Conservation (phyloP, 208 protist genomes). For the Leishmania tropica region DNA sequence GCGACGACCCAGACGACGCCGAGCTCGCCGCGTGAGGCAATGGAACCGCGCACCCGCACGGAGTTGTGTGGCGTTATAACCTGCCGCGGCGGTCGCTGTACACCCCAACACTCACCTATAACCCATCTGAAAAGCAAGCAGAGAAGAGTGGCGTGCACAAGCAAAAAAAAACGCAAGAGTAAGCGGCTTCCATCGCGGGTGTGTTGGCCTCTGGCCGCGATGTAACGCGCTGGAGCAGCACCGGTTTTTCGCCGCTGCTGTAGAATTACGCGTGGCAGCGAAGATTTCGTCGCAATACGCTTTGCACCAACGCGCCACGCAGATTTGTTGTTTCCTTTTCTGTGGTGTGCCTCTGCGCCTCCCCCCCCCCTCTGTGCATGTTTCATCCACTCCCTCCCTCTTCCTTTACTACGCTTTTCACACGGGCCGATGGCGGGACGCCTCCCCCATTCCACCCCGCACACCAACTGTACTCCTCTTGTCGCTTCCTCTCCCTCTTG, state of each 20-base stretch:
- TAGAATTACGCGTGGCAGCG: background rate
- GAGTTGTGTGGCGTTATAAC: background rate
- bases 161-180: background rate
- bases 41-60: background rate
- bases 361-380: background rate
- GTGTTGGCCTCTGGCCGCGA: background rate
- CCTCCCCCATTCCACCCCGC: background rate
- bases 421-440: background rate
- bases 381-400: too few species aligned
- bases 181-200: background rate
- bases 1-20: conserved; percentile 72
- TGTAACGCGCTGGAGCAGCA: background rate
- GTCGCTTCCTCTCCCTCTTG: background rate
- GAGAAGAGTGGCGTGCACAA: background rate
- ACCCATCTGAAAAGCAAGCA: background rate
- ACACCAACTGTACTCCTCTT: background rate
- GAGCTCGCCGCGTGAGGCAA: conserved; percentile 27
- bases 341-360: background rate
- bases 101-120: background rate
- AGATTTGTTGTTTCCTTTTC: background rate
- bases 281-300: background rate
- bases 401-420: too few species aligned
- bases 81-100: background rate
- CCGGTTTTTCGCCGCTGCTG: background rate
- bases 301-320: background rate